Conservation (phyloP, 73 alveolate genomes). For the Stentor coeruleus region DNA sequence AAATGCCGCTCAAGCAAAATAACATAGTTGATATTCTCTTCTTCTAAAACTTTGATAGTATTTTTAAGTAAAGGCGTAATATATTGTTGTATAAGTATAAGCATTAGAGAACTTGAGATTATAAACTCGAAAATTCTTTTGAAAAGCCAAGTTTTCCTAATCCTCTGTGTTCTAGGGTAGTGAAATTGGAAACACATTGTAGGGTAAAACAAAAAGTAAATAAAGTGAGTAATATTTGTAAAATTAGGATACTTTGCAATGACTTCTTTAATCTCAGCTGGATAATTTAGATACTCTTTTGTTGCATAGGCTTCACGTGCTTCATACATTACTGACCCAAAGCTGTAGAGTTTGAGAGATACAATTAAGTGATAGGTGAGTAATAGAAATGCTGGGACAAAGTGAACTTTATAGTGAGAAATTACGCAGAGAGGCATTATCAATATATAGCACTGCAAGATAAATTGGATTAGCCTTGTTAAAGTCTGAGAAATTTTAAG, state of each 20-base stretch:
- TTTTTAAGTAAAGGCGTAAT: slow-evolving; percentile 37
- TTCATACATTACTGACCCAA: not conserved
- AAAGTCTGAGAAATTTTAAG: not conserved
- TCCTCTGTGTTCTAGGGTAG: slow-evolving; percentile 49
- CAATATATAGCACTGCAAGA: too few species aligned
- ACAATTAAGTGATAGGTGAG: not conserved
- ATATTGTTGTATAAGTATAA: slow-evolving; percentile 34
- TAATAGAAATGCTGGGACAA: not conserved
- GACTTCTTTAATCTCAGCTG: not conserved
- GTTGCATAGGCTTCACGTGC: not conserved
- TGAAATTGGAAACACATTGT: slow-evolving; percentile 50
- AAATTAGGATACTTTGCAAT: not conserved
- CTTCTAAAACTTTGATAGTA: slow-evolving; percentile 23
- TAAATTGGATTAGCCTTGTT: not conserved
- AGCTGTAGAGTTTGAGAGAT: not conserved
- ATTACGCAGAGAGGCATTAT: not conserved
- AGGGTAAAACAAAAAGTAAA: not conserved
- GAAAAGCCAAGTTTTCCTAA: slow-evolving; percentile 42
- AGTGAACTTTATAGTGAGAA: not conserved
- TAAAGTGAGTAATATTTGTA: not conserved
- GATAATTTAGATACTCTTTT: not conserved
- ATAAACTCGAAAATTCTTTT: slow-evolving; percentile 43
- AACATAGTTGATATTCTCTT: slow-evolving; percentile 27
- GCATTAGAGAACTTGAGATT: not conserved
- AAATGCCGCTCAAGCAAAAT: slow-evolving; percentile 36